These are phyloP conservation scores for Fusarium mangiferae DNA, from an alignment of 2,329 filamentous ascomycete species.

Conservation along the genomic window DNA sequence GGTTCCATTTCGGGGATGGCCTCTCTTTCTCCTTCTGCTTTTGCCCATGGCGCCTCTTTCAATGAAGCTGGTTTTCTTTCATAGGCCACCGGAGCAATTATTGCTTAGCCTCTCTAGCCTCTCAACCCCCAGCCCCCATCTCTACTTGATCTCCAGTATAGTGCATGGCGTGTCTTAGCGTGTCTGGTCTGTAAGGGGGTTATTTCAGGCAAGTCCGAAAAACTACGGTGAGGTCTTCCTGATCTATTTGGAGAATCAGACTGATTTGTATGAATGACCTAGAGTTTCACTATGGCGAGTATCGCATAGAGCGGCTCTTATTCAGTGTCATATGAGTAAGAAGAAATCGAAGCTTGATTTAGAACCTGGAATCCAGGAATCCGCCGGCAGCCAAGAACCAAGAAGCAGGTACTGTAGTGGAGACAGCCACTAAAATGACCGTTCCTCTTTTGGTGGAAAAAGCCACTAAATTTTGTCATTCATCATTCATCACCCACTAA, in stretches of 20 bases:
- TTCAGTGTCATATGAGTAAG: constrained; percentile 1
- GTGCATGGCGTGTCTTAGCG: constrained; percentile 21
- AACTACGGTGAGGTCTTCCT: neutral
- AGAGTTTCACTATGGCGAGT: neutral
- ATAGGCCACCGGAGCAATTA: constrained; percentile 12
- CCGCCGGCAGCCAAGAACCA: constrained; percentile 11
- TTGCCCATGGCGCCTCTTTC: constrained; percentile 1
- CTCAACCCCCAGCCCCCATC: constrained; percentile 8
- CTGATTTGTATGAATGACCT: neutral
- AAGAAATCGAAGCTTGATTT: constrained; percentile 8
- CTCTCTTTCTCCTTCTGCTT: constrained; percentile 15
- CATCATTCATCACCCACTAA: constrained; percentile 6
- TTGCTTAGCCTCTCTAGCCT: constrained; percentile 8
- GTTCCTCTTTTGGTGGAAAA: constrained; percentile 13
- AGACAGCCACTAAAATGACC: constrained; percentile 6
- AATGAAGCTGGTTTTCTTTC: constrained; percentile 1
- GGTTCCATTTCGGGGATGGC: neutral
- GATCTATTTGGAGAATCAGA: neutral
- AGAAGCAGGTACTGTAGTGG: constrained; percentile 19
- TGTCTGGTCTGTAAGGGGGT: constrained; percentile 1
- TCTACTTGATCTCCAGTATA: constrained; percentile 3
- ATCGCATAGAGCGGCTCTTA: constrained; percentile 3
- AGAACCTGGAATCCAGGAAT: constrained; percentile 8
- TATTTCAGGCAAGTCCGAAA: neutral
- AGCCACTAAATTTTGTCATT: constrained; percentile 25